Evolutionary conservation across 2,329 filamentous ascomycete species (phyloP).

Genomic region (Colletotrichum sp.): DNA sequence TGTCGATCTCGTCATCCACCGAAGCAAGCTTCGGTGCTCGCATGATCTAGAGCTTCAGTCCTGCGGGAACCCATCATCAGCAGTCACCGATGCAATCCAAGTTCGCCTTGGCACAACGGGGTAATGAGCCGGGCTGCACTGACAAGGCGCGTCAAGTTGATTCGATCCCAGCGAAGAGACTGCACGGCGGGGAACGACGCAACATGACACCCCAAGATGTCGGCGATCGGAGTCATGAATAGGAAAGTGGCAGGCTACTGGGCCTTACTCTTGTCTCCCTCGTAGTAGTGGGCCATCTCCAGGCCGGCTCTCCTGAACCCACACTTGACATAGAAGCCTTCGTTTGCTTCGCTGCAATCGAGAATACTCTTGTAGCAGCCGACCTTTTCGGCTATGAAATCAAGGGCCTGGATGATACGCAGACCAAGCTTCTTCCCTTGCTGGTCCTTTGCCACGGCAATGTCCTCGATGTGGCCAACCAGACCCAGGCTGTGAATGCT

Average conservation of each 20-base stretch:
- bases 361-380: conserved; percentile 98
- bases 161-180: background rate
- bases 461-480: conserved; percentile 97
- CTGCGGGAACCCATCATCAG: conserved; percentile 4
- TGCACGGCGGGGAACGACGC: background rate
- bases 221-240: background rate
- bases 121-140: background rate
- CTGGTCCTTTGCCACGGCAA: conserved; percentile 92
- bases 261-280: conserved; percentile 55
- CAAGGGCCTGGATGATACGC: conserved; percentile 90
- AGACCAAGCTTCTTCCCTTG: conserved; percentile 97
- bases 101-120: background rate
- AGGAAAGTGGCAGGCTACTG: conserved; percentile 22
- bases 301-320: conserved; percentile 90
- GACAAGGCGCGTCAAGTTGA: background rate
- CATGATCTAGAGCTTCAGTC: background rate
- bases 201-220: background rate
- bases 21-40: background rate
- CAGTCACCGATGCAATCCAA: conserved; percentile 3
- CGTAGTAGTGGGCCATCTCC: conserved; percentile 98
- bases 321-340: conserved; percentile 98
- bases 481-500: conserved; percentile 81
- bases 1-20: background rate
- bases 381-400: conserved; percentile 84
- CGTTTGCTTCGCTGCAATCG: conserved; percentile 94